Evolutionary conservation across 169 alveolate species (phyloP).

Genomic region (Cryptosporidium viatorum): DNA sequence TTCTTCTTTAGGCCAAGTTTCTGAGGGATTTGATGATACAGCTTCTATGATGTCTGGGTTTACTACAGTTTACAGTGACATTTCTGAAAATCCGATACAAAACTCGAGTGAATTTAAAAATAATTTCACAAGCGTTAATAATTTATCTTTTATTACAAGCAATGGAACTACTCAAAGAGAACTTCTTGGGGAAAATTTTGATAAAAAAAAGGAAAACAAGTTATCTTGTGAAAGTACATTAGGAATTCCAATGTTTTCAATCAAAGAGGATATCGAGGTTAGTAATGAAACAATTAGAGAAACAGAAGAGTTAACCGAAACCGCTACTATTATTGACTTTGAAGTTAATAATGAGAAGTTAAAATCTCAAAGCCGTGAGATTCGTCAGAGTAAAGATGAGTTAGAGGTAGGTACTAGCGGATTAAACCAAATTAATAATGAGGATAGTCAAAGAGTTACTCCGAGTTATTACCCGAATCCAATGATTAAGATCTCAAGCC

Average conservation of each 20-base stretch:
- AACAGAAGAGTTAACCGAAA: slow-evolving; percentile 62
- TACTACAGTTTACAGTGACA: slow-evolving; percentile 46
- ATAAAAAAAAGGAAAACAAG: not conserved
- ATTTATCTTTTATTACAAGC: not conserved
- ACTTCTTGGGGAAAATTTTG: not conserved
- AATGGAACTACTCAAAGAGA: not conserved
- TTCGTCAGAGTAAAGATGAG: not conserved
- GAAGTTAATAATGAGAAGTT: not conserved
- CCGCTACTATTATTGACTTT: slow-evolving; percentile 45
- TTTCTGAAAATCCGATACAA: not conserved
- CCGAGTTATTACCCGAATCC: slow-evolving; percentile 64
- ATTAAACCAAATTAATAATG: not conserved
- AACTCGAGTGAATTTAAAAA: not conserved
- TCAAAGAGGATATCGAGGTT: slow-evolving; percentile 49
- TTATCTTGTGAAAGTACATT: slow-evolving; percentile 13
- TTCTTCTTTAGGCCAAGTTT: slow-evolving; percentile 60
- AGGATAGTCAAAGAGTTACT: not conserved
- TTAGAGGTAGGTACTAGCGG: not conserved
- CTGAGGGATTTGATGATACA: slow-evolving; percentile 70
- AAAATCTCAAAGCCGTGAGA: not conserved
- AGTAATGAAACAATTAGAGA: slow-evolving; percentile 20
- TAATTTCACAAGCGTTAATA: not conserved
- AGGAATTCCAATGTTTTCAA: slow-evolving; percentile 73
- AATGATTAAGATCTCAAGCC: not conserved
- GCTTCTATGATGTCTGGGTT: slow-evolving; percentile 75